A percentile compares a stretch with the other conserved stretches of the same genome.
These are phyloP conservation scores for Hypoxylon sp. DNA, from an alignment of 2,329 filamentous ascomycete species.

Conservation along the genomic window DNA sequence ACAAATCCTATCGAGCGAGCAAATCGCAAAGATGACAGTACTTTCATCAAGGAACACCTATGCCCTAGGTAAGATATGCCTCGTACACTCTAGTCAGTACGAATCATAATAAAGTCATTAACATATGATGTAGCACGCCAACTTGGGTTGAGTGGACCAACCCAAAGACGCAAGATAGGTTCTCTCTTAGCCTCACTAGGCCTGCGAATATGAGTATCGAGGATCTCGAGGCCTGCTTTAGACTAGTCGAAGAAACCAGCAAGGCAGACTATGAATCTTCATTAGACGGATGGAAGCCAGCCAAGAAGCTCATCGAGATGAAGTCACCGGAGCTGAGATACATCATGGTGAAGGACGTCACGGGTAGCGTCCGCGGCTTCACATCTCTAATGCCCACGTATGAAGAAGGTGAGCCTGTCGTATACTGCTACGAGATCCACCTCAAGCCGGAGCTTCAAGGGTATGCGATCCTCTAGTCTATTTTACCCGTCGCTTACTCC, in stretches of 20 bases:
- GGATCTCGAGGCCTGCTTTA: constrained; percentile 66
- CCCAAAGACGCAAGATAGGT: constrained; percentile 56
- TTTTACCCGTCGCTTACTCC: constrained; percentile 5
- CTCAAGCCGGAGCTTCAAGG: constrained; percentile 67
- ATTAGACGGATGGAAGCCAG: constrained; percentile 70
- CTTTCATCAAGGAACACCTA: constrained; percentile 63
- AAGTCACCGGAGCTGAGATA: constrained; percentile 74
- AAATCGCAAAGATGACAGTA: constrained; percentile 60
- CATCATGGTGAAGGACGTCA: constrained; percentile 65
- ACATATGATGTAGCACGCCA: constrained; percentile 30
- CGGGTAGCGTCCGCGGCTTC: constrained; percentile 62
- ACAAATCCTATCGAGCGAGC: constrained; percentile 60
- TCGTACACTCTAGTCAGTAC: neutral
- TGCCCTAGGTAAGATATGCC: constrained; percentile 56
- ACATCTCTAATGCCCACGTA: constrained; percentile 78
- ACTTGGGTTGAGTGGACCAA: constrained; percentile 62
- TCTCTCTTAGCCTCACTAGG: constrained; percentile 59
- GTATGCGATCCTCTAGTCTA: constrained; percentile 49
- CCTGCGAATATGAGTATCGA: constrained; percentile 54
- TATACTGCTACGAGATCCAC: constrained; percentile 86
- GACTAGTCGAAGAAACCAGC: constrained; percentile 72
- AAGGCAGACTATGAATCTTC: constrained; percentile 72
- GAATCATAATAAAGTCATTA: constrained; percentile 1
- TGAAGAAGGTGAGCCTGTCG: constrained; percentile 72
- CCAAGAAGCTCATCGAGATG: constrained; percentile 76